These are phyloP conservation scores for Suillus americanus DNA, from an alignment of 768 basidiomycete genomes.

Conservation along the genomic window DNA sequence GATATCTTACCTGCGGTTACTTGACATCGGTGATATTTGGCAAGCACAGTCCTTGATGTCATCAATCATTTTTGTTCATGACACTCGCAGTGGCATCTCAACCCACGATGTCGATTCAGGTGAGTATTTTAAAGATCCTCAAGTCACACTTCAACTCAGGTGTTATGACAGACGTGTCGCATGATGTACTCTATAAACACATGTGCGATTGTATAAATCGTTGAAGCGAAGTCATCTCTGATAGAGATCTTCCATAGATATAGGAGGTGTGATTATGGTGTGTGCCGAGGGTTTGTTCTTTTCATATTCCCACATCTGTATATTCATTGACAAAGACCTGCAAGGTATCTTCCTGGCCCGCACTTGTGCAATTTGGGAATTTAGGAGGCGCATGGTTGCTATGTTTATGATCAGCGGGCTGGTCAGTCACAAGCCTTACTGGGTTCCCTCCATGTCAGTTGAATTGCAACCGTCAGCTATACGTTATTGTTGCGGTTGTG, in stretches of 20 bases:
- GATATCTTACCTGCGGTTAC: slow-evolving; percentile 4
- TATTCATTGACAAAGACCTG: too few relatives aligned
- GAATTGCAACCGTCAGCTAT: neutral
- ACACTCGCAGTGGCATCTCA: neutral
- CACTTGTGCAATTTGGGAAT: neutral
- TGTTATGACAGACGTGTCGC: neutral
- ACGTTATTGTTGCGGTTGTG: neutral
- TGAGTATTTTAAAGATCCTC: neutral
- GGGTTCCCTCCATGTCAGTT: neutral
- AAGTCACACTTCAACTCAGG: neutral
- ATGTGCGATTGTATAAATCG: neutral
- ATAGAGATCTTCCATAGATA: neutral
- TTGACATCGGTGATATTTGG: neutral
- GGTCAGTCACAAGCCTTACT: neutral
- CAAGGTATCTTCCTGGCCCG: neutral
- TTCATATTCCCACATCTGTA: neutral
- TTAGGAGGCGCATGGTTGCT: neutral
- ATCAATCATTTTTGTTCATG: neutral
- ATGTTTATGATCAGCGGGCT: neutral
- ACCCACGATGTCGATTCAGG: neutral
- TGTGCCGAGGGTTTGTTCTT: slow-evolving; percentile 3
- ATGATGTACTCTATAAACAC: neutral
- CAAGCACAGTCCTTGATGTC: neutral
- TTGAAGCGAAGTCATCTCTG: neutral
- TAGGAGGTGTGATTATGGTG: neutral